Evolutionary conservation across 768 basidiomycete species (phyloP), one percentile per base, ranked within the genome.

Genomic region (Mycena rebaudengoi): DNA sequence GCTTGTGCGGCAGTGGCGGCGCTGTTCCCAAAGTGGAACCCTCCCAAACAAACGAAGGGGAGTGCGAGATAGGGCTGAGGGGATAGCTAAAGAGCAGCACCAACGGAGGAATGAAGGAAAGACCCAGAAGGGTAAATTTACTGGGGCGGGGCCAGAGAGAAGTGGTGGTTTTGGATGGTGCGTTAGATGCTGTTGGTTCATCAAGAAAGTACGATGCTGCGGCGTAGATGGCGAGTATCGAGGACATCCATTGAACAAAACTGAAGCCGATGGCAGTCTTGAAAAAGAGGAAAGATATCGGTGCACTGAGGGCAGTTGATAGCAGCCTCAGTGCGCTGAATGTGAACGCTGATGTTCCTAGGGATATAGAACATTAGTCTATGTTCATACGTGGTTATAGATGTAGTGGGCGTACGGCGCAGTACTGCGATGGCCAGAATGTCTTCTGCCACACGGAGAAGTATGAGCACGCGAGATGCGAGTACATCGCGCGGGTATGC

Each of bases 311-410:
- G 4, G 58, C 28, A 7, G 48, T n/a, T 35, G 32, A 29, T 14
- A 60, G 20, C 6, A 60, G 39, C 5, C 32, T 26, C 18, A 28
- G n/a, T 16, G 49, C 13, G 4, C 28, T 20, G 37, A 60, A 7
- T 11, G 58, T 60, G 25, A 60, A 60, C 50, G 56, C 3, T 10
- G 56, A 58, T 18, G 56, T 29, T 13, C 46, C 45, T 58, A 41
- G 2, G 18, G 7, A 55, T 1, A 11, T 18, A 23, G 13, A 21
- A 11, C 13, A 20, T 29, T 20, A 48, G 25, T 8, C 28, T 5
- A 28, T 14, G 26, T 5, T 13, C 7, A 37, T 1, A 18, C 14
- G 7, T 7, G 46, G 28, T 51, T 6, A 20, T 18, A 3, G 25
- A 11, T 18, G 14, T 12, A 30, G 5, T 25, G 13, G 14, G 10